A percentile compares a stretch with the other conserved stretches of the same genome.
Conservation (phyloP, 495 filamentous ascomycete genomes). For the Hamigera avellanea region DNA sequence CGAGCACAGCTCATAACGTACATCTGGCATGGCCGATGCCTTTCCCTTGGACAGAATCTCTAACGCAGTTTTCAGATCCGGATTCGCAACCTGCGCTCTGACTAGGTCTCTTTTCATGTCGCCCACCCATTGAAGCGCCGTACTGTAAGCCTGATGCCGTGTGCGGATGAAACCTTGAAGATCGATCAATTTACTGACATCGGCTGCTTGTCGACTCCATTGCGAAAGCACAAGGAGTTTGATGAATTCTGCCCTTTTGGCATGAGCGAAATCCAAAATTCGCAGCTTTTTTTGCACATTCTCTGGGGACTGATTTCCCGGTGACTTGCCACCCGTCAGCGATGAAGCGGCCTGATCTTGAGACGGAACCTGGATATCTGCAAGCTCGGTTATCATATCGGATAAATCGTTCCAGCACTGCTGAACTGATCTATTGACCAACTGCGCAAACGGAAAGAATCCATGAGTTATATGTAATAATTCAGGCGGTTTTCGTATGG, state of each 20-base stretch:
- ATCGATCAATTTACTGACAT: constrained; percentile 77
- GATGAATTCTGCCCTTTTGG: constrained; percentile 62
- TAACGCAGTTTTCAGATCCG: constrained; percentile 81
- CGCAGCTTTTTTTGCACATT: constrained; percentile 71
- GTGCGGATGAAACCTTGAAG: constrained; percentile 57
- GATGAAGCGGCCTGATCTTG: constrained; percentile 14
- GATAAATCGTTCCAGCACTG: constrained; percentile 67
- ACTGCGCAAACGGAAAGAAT: constrained; percentile 54
- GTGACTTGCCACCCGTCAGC: constrained; percentile 37
- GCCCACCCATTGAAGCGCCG: constrained; percentile 47
- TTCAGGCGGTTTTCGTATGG: constrained; percentile 42
- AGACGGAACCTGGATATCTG: constrained; percentile 47
- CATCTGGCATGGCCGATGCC: constrained; percentile 65
- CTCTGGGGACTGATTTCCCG: constrained; percentile 47
- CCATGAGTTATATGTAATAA: constrained; percentile 68
- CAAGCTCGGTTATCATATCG: constrained; percentile 57
- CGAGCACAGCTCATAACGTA: constrained; percentile 27
- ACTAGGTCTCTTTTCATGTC: constrained; percentile 57
- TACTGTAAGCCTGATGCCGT: constrained; percentile 43
- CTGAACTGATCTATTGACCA: constrained; percentile 69
- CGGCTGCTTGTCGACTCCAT: constrained; percentile 70
- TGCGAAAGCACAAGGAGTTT: constrained; percentile 79
- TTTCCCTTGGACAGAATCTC: constrained; percentile 68
- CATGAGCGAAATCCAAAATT: constrained; percentile 59
- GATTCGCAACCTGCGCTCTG: constrained; percentile 60